phyloP scores from a whole-genome alignment of 225 moss, liverwort and hornwort genomes.

The Physcomitrellopsis africana region DNA sequence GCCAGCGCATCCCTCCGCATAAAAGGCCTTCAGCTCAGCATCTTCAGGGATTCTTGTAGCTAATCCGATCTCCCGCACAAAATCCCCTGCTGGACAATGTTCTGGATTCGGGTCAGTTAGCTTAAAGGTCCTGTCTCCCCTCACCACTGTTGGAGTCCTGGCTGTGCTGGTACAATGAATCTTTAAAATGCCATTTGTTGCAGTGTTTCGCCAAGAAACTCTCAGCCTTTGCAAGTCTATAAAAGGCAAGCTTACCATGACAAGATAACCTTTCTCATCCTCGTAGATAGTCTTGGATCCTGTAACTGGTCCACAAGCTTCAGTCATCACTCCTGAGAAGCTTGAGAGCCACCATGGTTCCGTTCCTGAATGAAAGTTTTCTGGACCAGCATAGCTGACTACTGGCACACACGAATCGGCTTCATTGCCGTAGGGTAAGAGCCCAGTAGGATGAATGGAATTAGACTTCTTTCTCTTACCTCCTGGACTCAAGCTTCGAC shows the following conservation, averaged over 20 bases:
- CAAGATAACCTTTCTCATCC: constrained; percentile 82
- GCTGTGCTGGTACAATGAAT: constrained; percentile 82
- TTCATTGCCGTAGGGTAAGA: constrained; percentile 73
- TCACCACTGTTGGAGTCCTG: constrained; percentile 65
- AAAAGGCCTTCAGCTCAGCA: constrained; percentile 79
- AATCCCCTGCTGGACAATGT: constrained; percentile 84
- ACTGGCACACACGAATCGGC: constrained; percentile 79
- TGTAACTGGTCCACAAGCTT: constrained; percentile 85
- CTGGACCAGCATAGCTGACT: constrained; percentile 61
- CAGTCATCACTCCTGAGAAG: constrained; percentile 81
- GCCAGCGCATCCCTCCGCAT: constrained; percentile 77
- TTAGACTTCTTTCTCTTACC: constrained; percentile 69
- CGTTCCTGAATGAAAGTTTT: constrained; percentile 60
- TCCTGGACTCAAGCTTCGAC: constrained; percentile 70
- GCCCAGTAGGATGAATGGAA: constrained; percentile 53
- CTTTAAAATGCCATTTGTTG: constrained; percentile 79
- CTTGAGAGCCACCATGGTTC: constrained; percentile 77
- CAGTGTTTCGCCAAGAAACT: constrained; percentile 85
- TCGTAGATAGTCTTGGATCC: constrained; percentile 85
- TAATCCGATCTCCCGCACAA: constrained; percentile 83
- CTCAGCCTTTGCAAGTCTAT: constrained; percentile 80
- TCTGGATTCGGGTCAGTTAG: constrained; percentile 83
- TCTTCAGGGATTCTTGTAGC: constrained; percentile 84
- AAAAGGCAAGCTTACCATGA: constrained; percentile 81
- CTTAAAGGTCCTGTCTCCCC: constrained; percentile 83